phyloP scores from a whole-genome alignment of 345 rosid species.

The Lenwebbia sp. region DNA sequence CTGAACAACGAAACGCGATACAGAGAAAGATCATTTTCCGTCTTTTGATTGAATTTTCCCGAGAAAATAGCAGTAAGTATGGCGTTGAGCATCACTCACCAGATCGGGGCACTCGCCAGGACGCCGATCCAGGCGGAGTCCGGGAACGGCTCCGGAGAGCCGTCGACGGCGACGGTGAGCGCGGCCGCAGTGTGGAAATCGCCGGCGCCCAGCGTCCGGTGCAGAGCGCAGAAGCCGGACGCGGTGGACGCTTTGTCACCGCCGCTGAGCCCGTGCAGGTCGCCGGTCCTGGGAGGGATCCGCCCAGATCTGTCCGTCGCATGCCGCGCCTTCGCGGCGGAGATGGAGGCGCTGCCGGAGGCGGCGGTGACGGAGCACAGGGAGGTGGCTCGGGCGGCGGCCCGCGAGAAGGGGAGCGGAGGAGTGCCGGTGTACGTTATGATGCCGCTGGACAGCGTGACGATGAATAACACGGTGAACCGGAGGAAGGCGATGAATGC shows the following conservation, averaged over 20 bases:
- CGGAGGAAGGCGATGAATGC: constrained; percentile 93
- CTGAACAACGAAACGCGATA: background rate
- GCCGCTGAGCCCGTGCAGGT: constrained; percentile 64
- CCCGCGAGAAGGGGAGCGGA: constrained; percentile 29
- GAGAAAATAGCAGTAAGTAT: constrained; percentile 7
- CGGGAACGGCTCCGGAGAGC: constrained; percentile 10
- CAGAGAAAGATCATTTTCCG: background rate
- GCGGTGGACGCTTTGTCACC: constrained; percentile 21
- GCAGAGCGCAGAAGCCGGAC: constrained; percentile 18
- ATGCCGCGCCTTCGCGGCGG: constrained; percentile 32
- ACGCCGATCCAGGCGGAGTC: constrained; percentile 27
- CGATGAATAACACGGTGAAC: constrained; percentile 61
- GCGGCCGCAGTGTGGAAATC: constrained; percentile 50
- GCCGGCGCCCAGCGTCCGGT: constrained; percentile 16
- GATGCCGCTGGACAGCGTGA: constrained; percentile 99
- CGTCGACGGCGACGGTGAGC: constrained; percentile 24
- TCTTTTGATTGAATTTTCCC: background rate
- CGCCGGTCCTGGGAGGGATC: constrained; percentile 26
- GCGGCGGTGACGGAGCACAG: constrained; percentile 26
- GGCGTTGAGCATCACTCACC: constrained; percentile 68
- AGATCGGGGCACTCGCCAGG: constrained; percentile 61
- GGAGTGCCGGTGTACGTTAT: constrained; percentile 95
- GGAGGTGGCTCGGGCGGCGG: constrained; percentile 12
- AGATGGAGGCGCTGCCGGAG: constrained; percentile 10
- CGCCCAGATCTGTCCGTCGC: constrained; percentile 51